Evolutionary conservation across 768 basidiomycete species (phyloP).

Genomic region (Tubosaeta brunneosetosa): DNA sequence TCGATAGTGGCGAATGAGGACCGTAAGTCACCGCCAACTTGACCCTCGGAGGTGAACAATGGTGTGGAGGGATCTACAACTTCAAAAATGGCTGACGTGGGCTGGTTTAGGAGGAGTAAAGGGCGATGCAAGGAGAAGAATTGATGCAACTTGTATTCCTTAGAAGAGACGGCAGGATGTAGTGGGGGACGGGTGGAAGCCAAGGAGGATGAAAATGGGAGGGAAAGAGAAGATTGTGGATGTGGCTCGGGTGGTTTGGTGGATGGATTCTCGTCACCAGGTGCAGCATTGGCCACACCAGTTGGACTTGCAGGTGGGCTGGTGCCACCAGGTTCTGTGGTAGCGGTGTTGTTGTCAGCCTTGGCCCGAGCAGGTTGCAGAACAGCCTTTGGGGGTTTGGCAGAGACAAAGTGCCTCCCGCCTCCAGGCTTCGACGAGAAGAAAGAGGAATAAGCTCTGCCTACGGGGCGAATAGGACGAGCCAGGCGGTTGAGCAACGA

Average conservation of each 20-base stretch:
- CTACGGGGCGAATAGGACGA: constrained; percentile 41
- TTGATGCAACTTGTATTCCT: constrained; percentile 75
- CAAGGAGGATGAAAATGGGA: constrained; percentile 10
- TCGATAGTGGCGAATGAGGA: constrained; percentile 30
- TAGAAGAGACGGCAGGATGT: constrained; percentile 57
- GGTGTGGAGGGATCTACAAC: constrained; percentile 18
- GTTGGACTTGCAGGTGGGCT: constrained; percentile 13
- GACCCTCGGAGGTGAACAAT: constrained; percentile 16
- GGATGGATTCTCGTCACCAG: constrained; percentile 27
- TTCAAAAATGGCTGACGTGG: constrained; percentile 53
- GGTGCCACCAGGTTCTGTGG: constrained; percentile 19
- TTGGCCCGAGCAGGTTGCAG: constrained; percentile 37
- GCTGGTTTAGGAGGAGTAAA: constrained; percentile 62
- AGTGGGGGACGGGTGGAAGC: constrained; percentile 16
- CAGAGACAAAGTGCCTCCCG: constrained; percentile 66
- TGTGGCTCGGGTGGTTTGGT: constrained; percentile 21
- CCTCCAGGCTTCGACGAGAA: constrained; percentile 79
- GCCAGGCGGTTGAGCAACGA: constrained; percentile 49
- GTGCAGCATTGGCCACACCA: constrained; percentile 11
- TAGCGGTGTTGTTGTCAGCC: constrained; percentile 37
- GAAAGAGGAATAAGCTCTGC: constrained; percentile 69
- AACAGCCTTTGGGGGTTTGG: constrained; percentile 56
- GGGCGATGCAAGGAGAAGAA: constrained; percentile 84
- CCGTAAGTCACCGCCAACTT: constrained; percentile 27
- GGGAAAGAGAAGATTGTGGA: constrained; percentile 14